phyloP scores from a whole-genome alignment of 2,329 filamentous ascomycete genomes.

The Cladophialophora yegresii region DNA sequence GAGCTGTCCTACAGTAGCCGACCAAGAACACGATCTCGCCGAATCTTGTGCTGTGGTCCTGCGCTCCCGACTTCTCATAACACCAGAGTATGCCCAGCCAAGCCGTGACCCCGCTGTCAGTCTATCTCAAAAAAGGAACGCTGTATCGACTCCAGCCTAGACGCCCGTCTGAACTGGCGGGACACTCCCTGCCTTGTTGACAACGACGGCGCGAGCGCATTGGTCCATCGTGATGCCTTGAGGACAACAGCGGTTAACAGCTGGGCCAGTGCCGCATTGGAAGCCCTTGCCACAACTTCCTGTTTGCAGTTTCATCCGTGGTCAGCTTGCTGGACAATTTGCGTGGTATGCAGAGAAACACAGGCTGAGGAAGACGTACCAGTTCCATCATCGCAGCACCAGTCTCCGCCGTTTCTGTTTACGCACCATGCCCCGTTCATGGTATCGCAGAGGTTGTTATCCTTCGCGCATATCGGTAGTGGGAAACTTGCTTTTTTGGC shows the following conservation, averaged over 20 bases:
- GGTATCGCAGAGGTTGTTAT: background rate
- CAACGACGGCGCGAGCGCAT: background rate
- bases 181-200: background rate
- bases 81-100: too few species aligned
- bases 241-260: background rate
- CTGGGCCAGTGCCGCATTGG: background rate
- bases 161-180: background rate
- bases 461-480: background rate
- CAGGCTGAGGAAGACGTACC: conserved; percentile 5
- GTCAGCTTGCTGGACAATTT: background rate
- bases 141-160: background rate
- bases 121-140: too few species aligned
- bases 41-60: too few species aligned
- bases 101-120: too few species aligned
- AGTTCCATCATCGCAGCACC: conserved; percentile 7
- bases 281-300: background rate
- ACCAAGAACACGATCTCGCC: too few species aligned
- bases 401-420: background rate
- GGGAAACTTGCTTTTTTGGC: background rate
- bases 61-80: too few species aligned
- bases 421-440: conserved; percentile 1
- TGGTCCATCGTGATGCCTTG: background rate
- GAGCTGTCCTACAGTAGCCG: too few species aligned
- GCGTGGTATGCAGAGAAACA: background rate
- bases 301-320: background rate